Conservation (phyloP, 441 rosid genomes). For the Syzygium syzygioides region DNA sequence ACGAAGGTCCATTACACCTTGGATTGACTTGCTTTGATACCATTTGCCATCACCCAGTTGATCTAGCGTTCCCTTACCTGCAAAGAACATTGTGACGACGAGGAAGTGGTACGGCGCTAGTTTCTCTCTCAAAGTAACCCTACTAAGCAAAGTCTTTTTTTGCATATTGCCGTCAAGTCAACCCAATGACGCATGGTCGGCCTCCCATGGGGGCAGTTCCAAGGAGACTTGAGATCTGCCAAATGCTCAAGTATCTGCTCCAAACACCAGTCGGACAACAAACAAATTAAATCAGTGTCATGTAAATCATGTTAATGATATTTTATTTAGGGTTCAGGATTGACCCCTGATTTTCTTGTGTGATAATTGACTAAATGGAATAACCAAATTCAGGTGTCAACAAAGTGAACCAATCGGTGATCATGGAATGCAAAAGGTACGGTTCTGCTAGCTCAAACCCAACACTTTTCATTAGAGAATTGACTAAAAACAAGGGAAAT, state of each 20-base stretch:
- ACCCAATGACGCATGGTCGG: conserved; percentile 98
- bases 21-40: no score
- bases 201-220: conserved; percentile 99
- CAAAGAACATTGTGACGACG: no score
- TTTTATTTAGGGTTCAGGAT: neutral
- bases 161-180: conserved; percentile 51
- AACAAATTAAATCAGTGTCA: neutral
- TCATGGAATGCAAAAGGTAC: neutral
- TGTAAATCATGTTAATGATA: neutral
- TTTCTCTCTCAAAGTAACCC: no score
- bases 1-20: no score
- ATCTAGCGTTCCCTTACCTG: no score
- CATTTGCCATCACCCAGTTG: no score
- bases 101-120: no score
- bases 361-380: neutral
- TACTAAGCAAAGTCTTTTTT: conserved; percentile 15
- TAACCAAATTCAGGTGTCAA: neutral
- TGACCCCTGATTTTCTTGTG: neutral
- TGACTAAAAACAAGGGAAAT: neutral
- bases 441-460: neutral
- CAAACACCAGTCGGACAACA: neutral
- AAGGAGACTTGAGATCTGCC: conserved; percentile 80
- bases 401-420: neutral
- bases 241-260: conserved; percentile 75
- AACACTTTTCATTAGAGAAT: neutral